Base-by-base conservation (phyloP, 345 rosid species). In the Isatis tinctoria region DNA sequence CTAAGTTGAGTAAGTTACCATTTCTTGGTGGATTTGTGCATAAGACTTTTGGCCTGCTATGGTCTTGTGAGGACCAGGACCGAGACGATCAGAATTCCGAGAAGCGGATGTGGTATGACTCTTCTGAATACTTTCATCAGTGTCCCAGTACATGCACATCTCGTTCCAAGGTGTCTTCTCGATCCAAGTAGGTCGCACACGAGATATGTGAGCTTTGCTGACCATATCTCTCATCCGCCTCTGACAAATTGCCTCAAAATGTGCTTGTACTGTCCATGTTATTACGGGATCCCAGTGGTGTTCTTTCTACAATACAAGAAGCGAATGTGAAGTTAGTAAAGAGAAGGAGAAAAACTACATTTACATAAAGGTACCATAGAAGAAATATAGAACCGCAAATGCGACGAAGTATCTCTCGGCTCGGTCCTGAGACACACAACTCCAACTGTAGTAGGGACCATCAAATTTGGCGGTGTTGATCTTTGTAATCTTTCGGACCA, bases 161-260 rank as follows among this genome's bases (percentile, higher is more conserved):
- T 10, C 1, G 0, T 2, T 3, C 43, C 5, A 39, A 2, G 12
- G 3, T 11, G 14, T 11, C 1, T 12, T 4, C 0, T 1, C 1
- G 1, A 39, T 39, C 43, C 43, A 39, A 0, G 4, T 11, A 0
- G 43, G 43, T 39, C 43, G 43, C 43, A 1, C 5, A 9, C 43
- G n/a, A 39, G n/a, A 11, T 11, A 2, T 4, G 5, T 9, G 14
- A 0, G 5, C n/a, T 1, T 3, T 39, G 5, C n/a, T 39, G 2
- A 39, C n/a, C 43, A 39, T 39, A 4, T 12, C 5, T 3, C 12
- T 39, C n/a, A 39, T 4, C 14, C 6, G 43, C 1, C n/a, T 3
- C 13, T 11, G 1, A 39, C n/a, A 39, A 11, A 39, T 3, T 0
- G 1, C 10, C n/a, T 39, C 6, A 4, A 39, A 39, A 12, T 39